Base-by-base conservation (phyloP, 345 rosid species). In the Melaleuca quinquenervia region DNA sequence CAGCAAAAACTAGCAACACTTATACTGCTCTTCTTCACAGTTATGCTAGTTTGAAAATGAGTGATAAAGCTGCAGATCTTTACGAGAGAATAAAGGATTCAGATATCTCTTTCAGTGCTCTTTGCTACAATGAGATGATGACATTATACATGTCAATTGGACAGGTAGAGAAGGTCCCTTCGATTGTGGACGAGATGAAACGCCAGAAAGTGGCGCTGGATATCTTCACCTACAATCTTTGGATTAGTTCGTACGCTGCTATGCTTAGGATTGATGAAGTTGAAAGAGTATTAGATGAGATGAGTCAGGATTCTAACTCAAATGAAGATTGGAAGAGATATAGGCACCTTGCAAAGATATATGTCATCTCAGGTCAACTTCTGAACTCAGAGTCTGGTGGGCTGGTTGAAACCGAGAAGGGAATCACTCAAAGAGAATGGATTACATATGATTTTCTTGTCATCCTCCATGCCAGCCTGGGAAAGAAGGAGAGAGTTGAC, bases 11-110 rank as follows among this genome's bases (percentile, higher is more conserved):
- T 75, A 54, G 91, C 11, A 98, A 96, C 89, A 93, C 98, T 1
- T 97, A 92, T 90, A 94, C 99, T 26, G 94, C 99, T 84, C 97
- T 97, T 52, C 98, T 97, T 85, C 99, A 97, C 88, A 93, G 94
- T 50, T 94, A 86, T 88, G 98, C 98, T 75, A 91, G 86, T 41
- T 91, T 92, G 14, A 96, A 94, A 88, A 89, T 90, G 62, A 90
- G 90, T 21, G 95, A 92, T 48, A 91, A 91, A 87, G 97, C 98
- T 3, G 98, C 93, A 83, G 90, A 91, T 50, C 90, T 96, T 88
- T 96, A 89, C 74, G 88, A 86, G 85, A 95, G 89, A 88, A 91
- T 96, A 32, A 92, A 92, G 83, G 93, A 89, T 82, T 89, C 92
- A 26, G 83, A 91, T 82, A 86, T 96, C 41, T 58, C 90, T 3